A percentile compares a stretch with the other conserved stretches of the same genome.
These are phyloP conservation scores for Hypoxylon sp. DNA, from an alignment of 2,329 filamentous ascomycete genomes.

Conservation along the genomic window DNA sequence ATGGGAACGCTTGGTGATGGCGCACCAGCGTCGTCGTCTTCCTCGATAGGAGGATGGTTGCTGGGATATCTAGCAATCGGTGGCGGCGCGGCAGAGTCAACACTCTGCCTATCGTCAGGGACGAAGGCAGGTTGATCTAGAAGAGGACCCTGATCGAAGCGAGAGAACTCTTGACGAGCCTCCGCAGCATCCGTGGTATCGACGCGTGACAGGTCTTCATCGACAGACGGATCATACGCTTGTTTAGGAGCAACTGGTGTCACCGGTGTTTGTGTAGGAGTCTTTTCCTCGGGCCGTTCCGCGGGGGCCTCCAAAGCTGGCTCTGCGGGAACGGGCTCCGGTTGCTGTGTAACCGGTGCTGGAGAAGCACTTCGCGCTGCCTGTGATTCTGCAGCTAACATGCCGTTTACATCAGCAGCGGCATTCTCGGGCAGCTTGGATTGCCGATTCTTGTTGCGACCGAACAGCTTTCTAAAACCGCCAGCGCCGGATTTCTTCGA, in stretches of 20 bases:
- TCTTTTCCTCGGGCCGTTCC: constrained; percentile 47
- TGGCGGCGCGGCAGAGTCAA: constrained; percentile 65
- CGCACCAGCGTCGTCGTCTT: constrained; percentile 51
- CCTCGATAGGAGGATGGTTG: constrained; percentile 32
- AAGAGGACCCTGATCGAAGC: constrained; percentile 91
- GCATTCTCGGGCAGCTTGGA: constrained; percentile 70
- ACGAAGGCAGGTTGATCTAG: constrained; percentile 87
- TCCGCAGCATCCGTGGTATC: constrained; percentile 70
- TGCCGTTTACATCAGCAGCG: constrained; percentile 63
- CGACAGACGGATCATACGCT: constrained; percentile 60
- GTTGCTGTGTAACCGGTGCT: constrained; percentile 44
- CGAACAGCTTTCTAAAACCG: constrained; percentile 75
- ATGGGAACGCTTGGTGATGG: constrained; percentile 56
- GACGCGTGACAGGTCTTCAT: constrained; percentile 68
- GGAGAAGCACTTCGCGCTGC: constrained; percentile 50
- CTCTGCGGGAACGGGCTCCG: constrained; percentile 46
- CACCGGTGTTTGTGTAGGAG: constrained; percentile 49
- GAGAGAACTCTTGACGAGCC: constrained; percentile 71
- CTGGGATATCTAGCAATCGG: constrained; percentile 62
- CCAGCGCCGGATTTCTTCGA: constrained; percentile 55
- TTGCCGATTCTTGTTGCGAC: constrained; percentile 70
- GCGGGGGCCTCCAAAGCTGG: constrained; percentile 46
- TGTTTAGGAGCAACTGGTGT: constrained; percentile 50
- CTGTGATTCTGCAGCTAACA: constrained; percentile 59
- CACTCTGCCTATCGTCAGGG: constrained; percentile 66